Percentiles rank a stretch among this genome's conserved stretches.
Evolutionary conservation across 768 basidiomycete species (phyloP).

Genomic region (Russula olivacea): DNA sequence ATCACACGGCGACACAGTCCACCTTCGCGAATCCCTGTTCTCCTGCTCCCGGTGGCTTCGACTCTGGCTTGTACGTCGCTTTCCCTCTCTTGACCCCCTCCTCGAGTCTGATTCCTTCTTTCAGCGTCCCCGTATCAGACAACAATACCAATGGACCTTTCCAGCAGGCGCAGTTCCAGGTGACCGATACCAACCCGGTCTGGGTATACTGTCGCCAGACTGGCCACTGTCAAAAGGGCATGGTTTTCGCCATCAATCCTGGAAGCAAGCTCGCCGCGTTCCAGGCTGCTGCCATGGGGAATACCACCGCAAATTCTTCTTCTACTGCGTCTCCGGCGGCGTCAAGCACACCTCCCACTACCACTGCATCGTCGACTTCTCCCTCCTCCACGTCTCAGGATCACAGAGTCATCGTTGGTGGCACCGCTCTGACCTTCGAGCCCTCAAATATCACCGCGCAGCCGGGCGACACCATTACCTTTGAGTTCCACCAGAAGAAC

Average conservation of each 20-base stretch:
- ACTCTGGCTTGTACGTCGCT: slow-evolving; percentile 49
- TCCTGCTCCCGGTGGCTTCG: slow-evolving; percentile 42
- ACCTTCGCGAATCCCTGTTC: slow-evolving; percentile 46
- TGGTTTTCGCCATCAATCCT: slow-evolving; percentile 65
- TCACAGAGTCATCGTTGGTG: slow-evolving; percentile 32
- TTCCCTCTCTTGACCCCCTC: neutral
- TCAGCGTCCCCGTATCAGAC: slow-evolving; percentile 44
- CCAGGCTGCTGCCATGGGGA: slow-evolving; percentile 45
- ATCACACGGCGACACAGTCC: slow-evolving; percentile 55
- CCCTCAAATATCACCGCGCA: slow-evolving; percentile 35
- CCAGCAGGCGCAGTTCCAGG: slow-evolving; percentile 40
- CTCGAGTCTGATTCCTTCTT: slow-evolving; percentile 27
- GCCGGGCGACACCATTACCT: slow-evolving; percentile 37
- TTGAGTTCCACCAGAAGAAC: slow-evolving; percentile 39
- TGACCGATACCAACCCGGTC: slow-evolving; percentile 41
- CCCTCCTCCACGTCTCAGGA: slow-evolving; percentile 28
- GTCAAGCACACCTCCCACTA: slow-evolving; percentile 32
- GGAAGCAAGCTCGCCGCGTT: slow-evolving; percentile 49
- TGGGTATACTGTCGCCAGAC: slow-evolving; percentile 58
- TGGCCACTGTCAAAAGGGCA: slow-evolving; percentile 51
- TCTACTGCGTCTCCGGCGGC: slow-evolving; percentile 28
- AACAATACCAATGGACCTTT: slow-evolving; percentile 39
- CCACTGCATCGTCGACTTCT: slow-evolving; percentile 26
- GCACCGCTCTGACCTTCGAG: slow-evolving; percentile 27
- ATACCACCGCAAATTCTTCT: slow-evolving; percentile 15